A percentile compares a stretch with the other conserved stretches of the same genome.
These are phyloP conservation scores for Pseudodiploospora longispora DNA, from an alignment of 2,329 filamentous ascomycete species.

Conservation along the genomic window DNA sequence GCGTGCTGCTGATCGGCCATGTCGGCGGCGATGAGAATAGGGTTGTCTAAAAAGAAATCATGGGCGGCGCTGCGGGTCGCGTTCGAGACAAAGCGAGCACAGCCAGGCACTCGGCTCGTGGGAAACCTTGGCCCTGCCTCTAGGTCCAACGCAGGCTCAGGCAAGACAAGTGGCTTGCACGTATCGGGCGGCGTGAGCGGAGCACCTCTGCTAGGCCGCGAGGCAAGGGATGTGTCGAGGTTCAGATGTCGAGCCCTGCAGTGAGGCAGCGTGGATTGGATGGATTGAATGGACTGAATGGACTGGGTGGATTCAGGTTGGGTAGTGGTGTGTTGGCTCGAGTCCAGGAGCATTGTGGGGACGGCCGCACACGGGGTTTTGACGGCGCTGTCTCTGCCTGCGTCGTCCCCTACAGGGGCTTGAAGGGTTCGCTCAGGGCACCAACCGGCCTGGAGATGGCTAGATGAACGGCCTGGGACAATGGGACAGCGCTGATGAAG, in stretches of 20 bases:
- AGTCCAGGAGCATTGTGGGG: no score
- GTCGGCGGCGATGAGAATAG: slow-evolving; percentile 11
- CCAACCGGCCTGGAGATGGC: no score
- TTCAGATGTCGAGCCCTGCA: slow-evolving; percentile 3
- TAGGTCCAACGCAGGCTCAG: slow-evolving; percentile 2
- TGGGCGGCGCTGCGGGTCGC: slow-evolving; percentile 11
- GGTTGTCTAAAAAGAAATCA: slow-evolving; percentile 18
- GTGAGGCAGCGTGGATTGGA: no score
- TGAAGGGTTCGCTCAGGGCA: no score
- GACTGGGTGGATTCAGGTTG: no score
- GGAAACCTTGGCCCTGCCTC: background rate
- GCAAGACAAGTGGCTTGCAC: slow-evolving; percentile 10
- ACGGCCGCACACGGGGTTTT: no score
- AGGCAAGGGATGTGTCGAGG: slow-evolving; percentile 10
- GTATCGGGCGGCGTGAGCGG: slow-evolving; percentile 3
- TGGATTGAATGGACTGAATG: no score
- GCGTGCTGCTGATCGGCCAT: slow-evolving; percentile 19
- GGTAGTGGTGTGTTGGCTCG: no score
- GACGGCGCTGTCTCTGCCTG: no score
- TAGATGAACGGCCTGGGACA: no score
- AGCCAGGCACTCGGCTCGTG: slow-evolving; percentile 1
- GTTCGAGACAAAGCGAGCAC: background rate
- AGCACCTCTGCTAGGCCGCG: slow-evolving; percentile 7
- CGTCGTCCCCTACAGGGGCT: no score
- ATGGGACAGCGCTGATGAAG: no score